Evolutionary conservation across 176 grass and related monocot genomes (phyloP).

Genomic region (Musa acuminata): DNA sequence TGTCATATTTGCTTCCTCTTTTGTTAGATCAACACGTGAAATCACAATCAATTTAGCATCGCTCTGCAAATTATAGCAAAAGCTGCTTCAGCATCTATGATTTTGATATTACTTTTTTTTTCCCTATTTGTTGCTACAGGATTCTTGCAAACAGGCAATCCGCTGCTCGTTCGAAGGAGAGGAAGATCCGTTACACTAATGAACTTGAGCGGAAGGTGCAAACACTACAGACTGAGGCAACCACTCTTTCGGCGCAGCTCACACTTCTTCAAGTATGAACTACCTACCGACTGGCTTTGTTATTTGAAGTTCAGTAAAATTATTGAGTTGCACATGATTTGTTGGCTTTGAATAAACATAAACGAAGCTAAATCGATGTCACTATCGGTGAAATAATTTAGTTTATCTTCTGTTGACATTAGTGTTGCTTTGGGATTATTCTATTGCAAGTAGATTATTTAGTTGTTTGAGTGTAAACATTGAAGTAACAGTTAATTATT

Average conservation of each 20-base stretch:
- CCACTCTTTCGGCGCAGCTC: slow-evolving; percentile 91
- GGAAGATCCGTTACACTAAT: slow-evolving; percentile 79
- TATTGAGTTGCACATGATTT: neutral
- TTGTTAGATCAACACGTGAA: too few relatives aligned
- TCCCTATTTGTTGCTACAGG: slow-evolving; percentile 26
- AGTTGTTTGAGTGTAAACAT: too few relatives aligned
- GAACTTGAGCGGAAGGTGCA: slow-evolving; percentile 97
- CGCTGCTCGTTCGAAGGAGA: slow-evolving; percentile 88
- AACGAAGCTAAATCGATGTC: too few relatives aligned
- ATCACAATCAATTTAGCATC: neutral
- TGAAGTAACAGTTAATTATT: too few relatives aligned
- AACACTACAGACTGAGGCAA: slow-evolving; percentile 95
- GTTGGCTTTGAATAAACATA: too few relatives aligned
- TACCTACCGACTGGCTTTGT: neutral
- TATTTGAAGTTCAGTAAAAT: neutral
- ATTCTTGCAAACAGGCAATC: slow-evolving; percentile 92
- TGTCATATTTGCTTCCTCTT: too few relatives aligned
- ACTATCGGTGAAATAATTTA: too few relatives aligned
- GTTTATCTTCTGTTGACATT: too few relatives aligned
- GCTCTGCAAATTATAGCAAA: neutral
- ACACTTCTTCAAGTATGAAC: slow-evolving; percentile 75
- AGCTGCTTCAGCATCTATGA: neutral
- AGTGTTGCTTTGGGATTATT: too few relatives aligned
- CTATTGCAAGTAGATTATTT: too few relatives aligned
- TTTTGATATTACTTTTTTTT: neutral